phyloP scores from a whole-genome alignment of 371 early-diverging fungal genomes.

The Blakeslea trispora region DNA sequence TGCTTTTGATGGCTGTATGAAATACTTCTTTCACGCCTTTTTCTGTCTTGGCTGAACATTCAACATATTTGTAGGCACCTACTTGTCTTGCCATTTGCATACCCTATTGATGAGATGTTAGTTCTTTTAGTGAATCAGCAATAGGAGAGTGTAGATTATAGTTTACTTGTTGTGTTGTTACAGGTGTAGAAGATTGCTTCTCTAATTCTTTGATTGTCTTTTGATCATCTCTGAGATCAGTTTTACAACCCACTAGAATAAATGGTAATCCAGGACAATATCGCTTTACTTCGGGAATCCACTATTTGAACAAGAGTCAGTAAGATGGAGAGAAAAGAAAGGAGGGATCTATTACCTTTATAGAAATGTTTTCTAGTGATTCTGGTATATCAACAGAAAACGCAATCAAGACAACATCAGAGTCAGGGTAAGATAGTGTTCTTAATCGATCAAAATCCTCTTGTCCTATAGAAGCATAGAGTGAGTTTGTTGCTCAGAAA shows the following conservation, averaged over 20 bases:
- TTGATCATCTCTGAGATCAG: slow-evolving; percentile 50
- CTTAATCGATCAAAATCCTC: slow-evolving; percentile 57
- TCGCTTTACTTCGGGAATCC: slow-evolving; percentile 54
- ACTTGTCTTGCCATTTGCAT: slow-evolving; percentile 24
- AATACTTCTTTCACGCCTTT: slow-evolving; percentile 35
- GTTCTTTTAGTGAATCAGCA: too few relatives aligned
- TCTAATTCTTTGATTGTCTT: slow-evolving; percentile 26
- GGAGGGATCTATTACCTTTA: slow-evolving; percentile 20
- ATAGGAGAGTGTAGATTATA: not conserved
- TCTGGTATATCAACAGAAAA: slow-evolving; percentile 51
- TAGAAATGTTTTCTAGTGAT: slow-evolving; percentile 43
- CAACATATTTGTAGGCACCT: slow-evolving; percentile 31
- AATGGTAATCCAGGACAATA: slow-evolving; percentile 47
- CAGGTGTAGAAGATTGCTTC: slow-evolving; percentile 23
- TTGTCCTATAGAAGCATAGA: slow-evolving; percentile 43
- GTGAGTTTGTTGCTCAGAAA: not conserved
- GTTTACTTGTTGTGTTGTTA: slow-evolving; percentile 37
- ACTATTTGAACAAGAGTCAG: too few relatives aligned
- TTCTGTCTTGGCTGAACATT: slow-evolving; percentile 35
- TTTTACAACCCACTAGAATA: slow-evolving; percentile 52
- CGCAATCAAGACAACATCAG: slow-evolving; percentile 49
- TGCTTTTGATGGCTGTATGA: slow-evolving; percentile 25
- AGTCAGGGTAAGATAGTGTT: slow-evolving; percentile 50
- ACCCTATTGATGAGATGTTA: slow-evolving; percentile 16
- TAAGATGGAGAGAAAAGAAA: too few relatives aligned